Evolutionary conservation across 2,329 filamentous ascomycete species (phyloP).

Genomic region (Paraphoma chrysanthemicola): DNA sequence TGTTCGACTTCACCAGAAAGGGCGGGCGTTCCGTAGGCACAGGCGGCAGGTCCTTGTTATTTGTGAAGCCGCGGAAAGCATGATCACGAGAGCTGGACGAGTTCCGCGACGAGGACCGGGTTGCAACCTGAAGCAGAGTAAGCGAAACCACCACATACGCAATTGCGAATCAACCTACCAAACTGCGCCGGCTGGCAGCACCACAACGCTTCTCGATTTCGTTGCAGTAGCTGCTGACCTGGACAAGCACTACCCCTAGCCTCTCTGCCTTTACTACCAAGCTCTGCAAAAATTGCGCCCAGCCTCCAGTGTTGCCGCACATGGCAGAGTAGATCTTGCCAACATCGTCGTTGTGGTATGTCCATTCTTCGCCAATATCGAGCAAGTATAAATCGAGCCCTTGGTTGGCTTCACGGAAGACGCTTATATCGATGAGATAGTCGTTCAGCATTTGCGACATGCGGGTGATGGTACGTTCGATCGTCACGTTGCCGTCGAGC

Average conservation of each 20-base stretch:
- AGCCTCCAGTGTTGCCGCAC: constrained; percentile 90
- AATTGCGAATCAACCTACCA: constrained; percentile 60
- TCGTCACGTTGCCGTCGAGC: constrained; percentile 85
- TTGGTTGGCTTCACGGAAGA: constrained; percentile 77
- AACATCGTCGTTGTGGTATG: constrained; percentile 65
- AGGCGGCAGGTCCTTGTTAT: constrained; percentile 46
- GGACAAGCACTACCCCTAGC: constrained; percentile 72
- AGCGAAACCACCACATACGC: not conserved
- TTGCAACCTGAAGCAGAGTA: constrained; percentile 37
- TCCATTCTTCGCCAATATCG: constrained; percentile 67
- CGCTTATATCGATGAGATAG: constrained; percentile 77
- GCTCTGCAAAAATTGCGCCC: constrained; percentile 80
- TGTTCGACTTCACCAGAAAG: constrained; percentile 27
- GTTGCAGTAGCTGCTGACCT: constrained; percentile 77
- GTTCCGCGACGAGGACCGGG: constrained; percentile 46
- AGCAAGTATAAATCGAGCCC: constrained; percentile 79
- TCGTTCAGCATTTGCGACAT: constrained; percentile 79
- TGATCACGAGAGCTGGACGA: constrained; percentile 45
- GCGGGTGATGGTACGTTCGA: constrained; percentile 85
- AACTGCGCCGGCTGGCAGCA: constrained; percentile 78
- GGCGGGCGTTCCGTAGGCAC: constrained; percentile 38
- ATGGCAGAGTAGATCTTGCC: constrained; percentile 84
- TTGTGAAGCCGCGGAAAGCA: constrained; percentile 39
- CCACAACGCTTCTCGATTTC: constrained; percentile 89
- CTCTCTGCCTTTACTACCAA: constrained; percentile 75